These are phyloP conservation scores for Aspergillus tamarii DNA, from an alignment of 2,329 filamentous ascomycete species.

Conservation along the genomic window DNA sequence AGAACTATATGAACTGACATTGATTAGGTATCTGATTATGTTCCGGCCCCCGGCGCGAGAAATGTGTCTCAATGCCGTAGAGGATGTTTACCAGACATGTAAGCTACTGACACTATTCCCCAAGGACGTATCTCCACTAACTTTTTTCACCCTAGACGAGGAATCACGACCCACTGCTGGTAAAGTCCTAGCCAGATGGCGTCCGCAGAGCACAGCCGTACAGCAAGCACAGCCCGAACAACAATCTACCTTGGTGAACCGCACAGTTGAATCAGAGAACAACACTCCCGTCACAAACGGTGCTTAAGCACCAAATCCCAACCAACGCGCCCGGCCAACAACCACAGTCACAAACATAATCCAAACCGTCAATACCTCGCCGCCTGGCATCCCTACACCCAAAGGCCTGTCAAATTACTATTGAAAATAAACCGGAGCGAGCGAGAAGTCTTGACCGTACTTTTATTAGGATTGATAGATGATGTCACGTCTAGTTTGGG, in stretches of 20 bases:
- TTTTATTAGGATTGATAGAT: neutral
- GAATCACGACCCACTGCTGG: slow-evolving; percentile 52
- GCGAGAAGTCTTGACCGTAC: neutral
- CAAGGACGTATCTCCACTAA: slow-evolving; percentile 7
- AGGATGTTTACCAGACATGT: slow-evolving; percentile 62
- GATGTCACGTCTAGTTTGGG: neutral
- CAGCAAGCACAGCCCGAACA: slow-evolving; percentile 19
- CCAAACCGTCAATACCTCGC: neutral
- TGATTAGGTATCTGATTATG: slow-evolving; percentile 54
- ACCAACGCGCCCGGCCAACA: neutral
- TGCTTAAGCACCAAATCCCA: neutral
- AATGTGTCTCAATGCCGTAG: slow-evolving; percentile 60
- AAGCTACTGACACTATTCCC: slow-evolving; percentile 25
- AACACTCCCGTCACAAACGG: neutral
- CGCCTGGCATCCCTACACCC: neutral
- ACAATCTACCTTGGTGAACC: slow-evolving; percentile 17
- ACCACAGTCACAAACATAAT: neutral
- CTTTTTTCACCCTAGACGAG: slow-evolving; percentile 38
- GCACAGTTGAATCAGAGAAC: slow-evolving; percentile 9
- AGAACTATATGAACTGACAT: neutral
- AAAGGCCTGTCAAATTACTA: neutral
- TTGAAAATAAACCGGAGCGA: neutral
- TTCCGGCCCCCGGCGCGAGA: slow-evolving; percentile 63
- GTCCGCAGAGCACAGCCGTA: slow-evolving; percentile 48
- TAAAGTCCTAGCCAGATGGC: slow-evolving; percentile 60